phyloP scores from a whole-genome alignment of 2,329 filamentous ascomycete genomes.

The Pseudogymnoascus sp. region DNA sequence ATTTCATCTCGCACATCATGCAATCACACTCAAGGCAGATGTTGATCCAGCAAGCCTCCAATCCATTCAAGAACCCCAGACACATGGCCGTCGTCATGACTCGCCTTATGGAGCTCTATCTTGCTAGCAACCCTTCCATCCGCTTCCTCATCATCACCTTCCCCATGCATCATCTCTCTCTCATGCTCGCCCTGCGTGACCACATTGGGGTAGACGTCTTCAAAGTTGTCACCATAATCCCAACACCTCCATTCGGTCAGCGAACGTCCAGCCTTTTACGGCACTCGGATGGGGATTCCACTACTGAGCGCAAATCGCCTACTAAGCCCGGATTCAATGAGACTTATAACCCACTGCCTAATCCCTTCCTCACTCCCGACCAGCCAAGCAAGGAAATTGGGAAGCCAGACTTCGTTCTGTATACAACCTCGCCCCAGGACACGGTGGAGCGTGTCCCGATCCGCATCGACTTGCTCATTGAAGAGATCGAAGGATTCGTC shows the following conservation, averaged over 20 bases:
- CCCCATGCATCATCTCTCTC: conserved; percentile 47
- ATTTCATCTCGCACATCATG: conserved; percentile 54
- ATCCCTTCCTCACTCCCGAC: not conserved
- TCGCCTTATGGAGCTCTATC: conserved; percentile 53
- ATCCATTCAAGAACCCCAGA: conserved; percentile 47
- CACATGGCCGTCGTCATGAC: conserved; percentile 52
- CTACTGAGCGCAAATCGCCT: conserved; percentile 16
- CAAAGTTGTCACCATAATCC: conserved; percentile 51
- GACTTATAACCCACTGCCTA: not conserved
- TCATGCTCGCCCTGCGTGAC: conserved; percentile 50
- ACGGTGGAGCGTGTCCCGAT: not conserved
- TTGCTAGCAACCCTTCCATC: conserved; percentile 45
- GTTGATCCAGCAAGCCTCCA: conserved; percentile 43
- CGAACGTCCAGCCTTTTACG: not conserved
- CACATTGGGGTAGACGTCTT: conserved; percentile 49
- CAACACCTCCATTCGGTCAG: not conserved
- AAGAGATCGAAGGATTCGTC: not conserved
- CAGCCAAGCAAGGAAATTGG: not conserved
- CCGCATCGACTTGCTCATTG: not conserved
- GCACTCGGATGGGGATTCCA: conserved; percentile 23
- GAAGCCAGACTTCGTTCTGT: not conserved
- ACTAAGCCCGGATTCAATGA: conserved; percentile 22
- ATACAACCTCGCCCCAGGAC: not conserved
- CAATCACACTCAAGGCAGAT: conserved; percentile 49
- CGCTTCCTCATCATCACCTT: conserved; percentile 55